Percentiles rank a stretch among this genome's conserved stretches.
phyloP scores from a whole-genome alignment of 2,329 filamentous ascomycete genomes.

The Ophiostoma populinum region DNA sequence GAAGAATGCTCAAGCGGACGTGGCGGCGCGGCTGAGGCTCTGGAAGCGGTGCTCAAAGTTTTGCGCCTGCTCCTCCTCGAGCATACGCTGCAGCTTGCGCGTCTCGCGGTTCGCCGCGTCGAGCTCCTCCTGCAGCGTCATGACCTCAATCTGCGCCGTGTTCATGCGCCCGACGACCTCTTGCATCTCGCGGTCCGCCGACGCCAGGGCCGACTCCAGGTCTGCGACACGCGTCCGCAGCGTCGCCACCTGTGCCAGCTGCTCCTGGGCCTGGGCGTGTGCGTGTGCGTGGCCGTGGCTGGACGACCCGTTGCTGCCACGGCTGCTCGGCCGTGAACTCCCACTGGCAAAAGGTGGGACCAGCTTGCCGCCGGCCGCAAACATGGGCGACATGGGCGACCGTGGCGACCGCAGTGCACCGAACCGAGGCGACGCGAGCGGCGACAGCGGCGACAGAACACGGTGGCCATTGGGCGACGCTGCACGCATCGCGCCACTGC shows the following conservation, averaged over 20 bases:
- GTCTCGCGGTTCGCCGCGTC: slow-evolving; percentile 61
- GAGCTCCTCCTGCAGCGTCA: slow-evolving; percentile 56
- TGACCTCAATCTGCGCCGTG: slow-evolving; percentile 65
- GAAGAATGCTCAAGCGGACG: too few relatives aligned
- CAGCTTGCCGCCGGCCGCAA: slow-evolving; percentile 22
- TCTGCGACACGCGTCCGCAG: slow-evolving; percentile 67
- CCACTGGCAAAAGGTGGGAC: slow-evolving; percentile 5
- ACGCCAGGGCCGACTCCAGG: slow-evolving; percentile 62
- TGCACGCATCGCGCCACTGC: slow-evolving; percentile 12
- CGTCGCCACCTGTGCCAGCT: slow-evolving; percentile 56
- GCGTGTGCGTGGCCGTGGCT: neutral
- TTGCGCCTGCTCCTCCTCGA: slow-evolving; percentile 47
- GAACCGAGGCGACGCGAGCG: slow-evolving; percentile 25
- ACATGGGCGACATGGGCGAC: slow-evolving; percentile 44
- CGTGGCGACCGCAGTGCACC: slow-evolving; percentile 11
- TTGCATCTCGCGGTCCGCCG: slow-evolving; percentile 69
- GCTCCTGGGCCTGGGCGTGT: slow-evolving; percentile 36
- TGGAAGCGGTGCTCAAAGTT: slow-evolving; percentile 26
- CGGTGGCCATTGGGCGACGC: slow-evolving; percentile 2
- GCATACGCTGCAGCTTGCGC: slow-evolving; percentile 47
- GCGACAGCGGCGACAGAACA: too few relatives aligned
- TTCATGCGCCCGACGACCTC: slow-evolving; percentile 73
- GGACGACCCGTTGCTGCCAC: slow-evolving; percentile 26
- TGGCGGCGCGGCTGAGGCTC: slow-evolving; percentile 2
- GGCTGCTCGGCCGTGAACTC: slow-evolving; percentile 14